Percentiles rank a stretch among this genome's conserved stretches.
phyloP scores from a whole-genome alignment of 495 filamentous ascomycete species.

The Xanthoparmelia taractica region DNA sequence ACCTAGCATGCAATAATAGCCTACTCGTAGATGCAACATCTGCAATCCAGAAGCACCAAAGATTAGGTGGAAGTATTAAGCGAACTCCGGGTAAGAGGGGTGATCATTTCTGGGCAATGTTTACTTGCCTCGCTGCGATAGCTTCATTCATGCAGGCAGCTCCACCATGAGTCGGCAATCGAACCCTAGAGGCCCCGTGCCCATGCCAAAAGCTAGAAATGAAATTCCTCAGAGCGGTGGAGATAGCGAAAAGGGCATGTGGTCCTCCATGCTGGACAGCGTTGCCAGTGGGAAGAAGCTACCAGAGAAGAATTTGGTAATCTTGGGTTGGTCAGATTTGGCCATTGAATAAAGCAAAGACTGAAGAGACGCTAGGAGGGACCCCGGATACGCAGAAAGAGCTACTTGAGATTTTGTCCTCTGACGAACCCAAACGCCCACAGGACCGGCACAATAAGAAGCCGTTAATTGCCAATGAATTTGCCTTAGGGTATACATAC shows the following conservation, averaged over 20 bases:
- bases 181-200: slow-evolving; percentile 9
- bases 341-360: neutral
- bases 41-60: too few relatives aligned
- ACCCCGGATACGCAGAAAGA: slow-evolving; percentile 82
- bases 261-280: slow-evolving; percentile 85
- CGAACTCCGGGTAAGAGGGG: too few relatives aligned
- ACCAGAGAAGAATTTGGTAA: slow-evolving; percentile 84
- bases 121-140: neutral
- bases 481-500: slow-evolving; percentile 91
- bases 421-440: slow-evolving; percentile 46
- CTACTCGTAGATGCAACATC: too few relatives aligned
- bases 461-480: slow-evolving; percentile 84
- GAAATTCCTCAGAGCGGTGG: slow-evolving; percentile 55
- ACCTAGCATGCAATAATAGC: too few relatives aligned
- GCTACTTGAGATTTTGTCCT: slow-evolving; percentile 74
- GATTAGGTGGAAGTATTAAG: too few relatives aligned
- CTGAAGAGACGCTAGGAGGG: slow-evolving; percentile 51
- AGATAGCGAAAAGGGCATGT: slow-evolving; percentile 79
- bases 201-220: slow-evolving; percentile 13
- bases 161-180: slow-evolving; percentile 15
- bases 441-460: slow-evolving; percentile 53
- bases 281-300: slow-evolving; percentile 85
- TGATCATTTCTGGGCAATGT: neutral
- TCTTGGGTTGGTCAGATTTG: slow-evolving; percentile 55
- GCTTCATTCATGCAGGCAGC: neutral